Evolutionary conservation across 202 grass and related monocot genomes (phyloP).

Genomic region (Setaria viridis): DNA sequence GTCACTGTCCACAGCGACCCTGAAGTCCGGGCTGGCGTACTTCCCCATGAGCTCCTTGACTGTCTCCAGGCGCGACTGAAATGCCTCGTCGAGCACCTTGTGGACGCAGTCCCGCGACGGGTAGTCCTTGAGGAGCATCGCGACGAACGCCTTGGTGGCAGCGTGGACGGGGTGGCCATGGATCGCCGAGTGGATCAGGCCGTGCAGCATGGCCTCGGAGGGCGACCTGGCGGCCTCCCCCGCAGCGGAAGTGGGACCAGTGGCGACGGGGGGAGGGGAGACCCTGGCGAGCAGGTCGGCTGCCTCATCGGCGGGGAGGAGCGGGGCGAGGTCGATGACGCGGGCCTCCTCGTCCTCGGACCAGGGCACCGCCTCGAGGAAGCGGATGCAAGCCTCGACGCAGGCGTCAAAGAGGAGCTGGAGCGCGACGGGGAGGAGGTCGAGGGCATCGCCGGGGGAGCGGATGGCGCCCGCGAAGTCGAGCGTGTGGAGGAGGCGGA

Average conservation of each 20-base stretch:
- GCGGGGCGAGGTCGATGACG: slow-evolving; percentile 64
- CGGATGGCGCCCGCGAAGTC: slow-evolving; percentile 70
- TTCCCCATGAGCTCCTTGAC: slow-evolving; percentile 89
- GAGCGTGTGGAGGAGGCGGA: slow-evolving; percentile 84
- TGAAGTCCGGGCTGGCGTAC: slow-evolving; percentile 83
- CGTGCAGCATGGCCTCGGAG: slow-evolving; percentile 70
- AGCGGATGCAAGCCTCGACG: slow-evolving; percentile 75
- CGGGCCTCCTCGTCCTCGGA: slow-evolving; percentile 73
- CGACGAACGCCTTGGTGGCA: slow-evolving; percentile 85
- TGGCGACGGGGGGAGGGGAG: slow-evolving; percentile 31
- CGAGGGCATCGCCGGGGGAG: slow-evolving; percentile 68
- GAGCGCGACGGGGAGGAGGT: slow-evolving; percentile 81
- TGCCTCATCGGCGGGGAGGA: slow-evolving; percentile 72
- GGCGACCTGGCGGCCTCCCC: slow-evolving; percentile 19
- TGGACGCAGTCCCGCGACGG: slow-evolving; percentile 61
- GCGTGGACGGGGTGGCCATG: slow-evolving; percentile 63
- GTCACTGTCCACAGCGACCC: slow-evolving; percentile 68
- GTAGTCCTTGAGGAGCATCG: slow-evolving; percentile 87
- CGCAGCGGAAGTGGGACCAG: not conserved
- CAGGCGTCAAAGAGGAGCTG: slow-evolving; percentile 89
- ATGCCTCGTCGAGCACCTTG: slow-evolving; percentile 72
- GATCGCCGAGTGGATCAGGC: slow-evolving; percentile 77
- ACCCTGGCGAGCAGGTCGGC: slow-evolving; percentile 71
- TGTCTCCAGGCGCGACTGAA: slow-evolving; percentile 65
- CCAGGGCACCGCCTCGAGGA: slow-evolving; percentile 92